A percentile compares a stretch with the other conserved stretches of the same genome.
Conservation (phyloP, 2,329 filamentous ascomycete species). For the Cercospora citrullina region DNA sequence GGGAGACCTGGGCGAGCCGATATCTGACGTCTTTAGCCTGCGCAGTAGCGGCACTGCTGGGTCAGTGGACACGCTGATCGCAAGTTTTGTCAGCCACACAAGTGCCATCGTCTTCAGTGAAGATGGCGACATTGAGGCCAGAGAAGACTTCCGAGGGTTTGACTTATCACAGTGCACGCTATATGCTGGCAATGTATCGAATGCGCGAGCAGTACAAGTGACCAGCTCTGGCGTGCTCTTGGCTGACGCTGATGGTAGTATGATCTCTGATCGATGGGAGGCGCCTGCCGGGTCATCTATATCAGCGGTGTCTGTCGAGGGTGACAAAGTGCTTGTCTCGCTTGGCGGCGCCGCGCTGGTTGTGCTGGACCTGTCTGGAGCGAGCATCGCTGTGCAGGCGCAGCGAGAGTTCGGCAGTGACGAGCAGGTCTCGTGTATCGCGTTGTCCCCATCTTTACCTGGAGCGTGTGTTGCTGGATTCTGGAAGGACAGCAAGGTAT, state of each 20-base stretch:
- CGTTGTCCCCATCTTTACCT: slow-evolving; percentile 65
- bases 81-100: slow-evolving; percentile 81
- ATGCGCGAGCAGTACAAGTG: slow-evolving; percentile 70
- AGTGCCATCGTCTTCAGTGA: slow-evolving; percentile 74
- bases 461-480: slow-evolving; percentile 79
- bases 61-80: slow-evolving; percentile 69
- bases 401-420: slow-evolving; percentile 63
- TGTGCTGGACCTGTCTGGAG: slow-evolving; percentile 61
- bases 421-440: slow-evolving; percentile 83
- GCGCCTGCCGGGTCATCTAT: slow-evolving; percentile 57
- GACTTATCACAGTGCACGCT: slow-evolving; percentile 70
- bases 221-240: slow-evolving; percentile 65
- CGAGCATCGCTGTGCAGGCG: slow-evolving; percentile 58
- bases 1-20: slow-evolving; percentile 64
- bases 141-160: slow-evolving; percentile 73
- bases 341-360: slow-evolving; percentile 72
- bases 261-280: slow-evolving; percentile 61
- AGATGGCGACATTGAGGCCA: slow-evolving; percentile 80
- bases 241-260: slow-evolving; percentile 58
- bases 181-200: slow-evolving; percentile 62
- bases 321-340: slow-evolving; percentile 69
- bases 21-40: slow-evolving; percentile 49
- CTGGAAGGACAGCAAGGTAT: slow-evolving; percentile 79
- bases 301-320: slow-evolving; percentile 75
- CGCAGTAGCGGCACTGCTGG: slow-evolving; percentile 71